Percentiles rank a stretch among this genome's conserved stretches.
Evolutionary conservation across 805 yeast species (phyloP).

Genomic region (Novakomyces olei): DNA sequence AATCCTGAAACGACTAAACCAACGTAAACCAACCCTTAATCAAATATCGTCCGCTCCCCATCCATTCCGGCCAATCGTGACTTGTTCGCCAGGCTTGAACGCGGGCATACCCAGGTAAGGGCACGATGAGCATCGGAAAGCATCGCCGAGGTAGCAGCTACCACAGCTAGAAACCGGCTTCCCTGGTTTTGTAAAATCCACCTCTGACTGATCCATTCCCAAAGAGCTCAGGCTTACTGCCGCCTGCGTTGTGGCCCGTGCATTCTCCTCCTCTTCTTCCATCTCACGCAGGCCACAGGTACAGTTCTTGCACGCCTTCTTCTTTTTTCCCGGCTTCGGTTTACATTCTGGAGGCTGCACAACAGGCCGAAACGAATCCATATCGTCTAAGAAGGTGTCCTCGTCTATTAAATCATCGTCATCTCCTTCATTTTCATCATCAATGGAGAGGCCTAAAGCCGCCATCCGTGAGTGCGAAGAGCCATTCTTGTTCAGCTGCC

Average conservation of each 20-base stretch:
- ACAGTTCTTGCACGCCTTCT: conserved; percentile 95
- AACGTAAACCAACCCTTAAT: too few relatives aligned
- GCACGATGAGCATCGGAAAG: conserved; percentile 95
- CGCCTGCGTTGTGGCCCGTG: conserved; percentile 20
- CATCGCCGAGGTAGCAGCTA: conserved; percentile 91
- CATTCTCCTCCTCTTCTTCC: conserved; percentile 22
- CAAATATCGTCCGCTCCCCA: conserved; percentile 43
- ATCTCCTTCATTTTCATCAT: conserved; percentile 18
- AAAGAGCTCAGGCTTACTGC: conserved; percentile 33
- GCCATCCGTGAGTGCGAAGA: conserved; percentile 1
- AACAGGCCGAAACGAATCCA: conserved; percentile 19
- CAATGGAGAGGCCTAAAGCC: conserved; percentile 5
- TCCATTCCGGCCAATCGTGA: conserved; percentile 36
- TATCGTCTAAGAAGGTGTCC: conserved; percentile 29
- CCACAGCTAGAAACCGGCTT: conserved; percentile 77
- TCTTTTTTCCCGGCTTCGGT: conserved; percentile 30
- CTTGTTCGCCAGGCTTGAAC: conserved; percentile 87
- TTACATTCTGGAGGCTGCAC: conserved; percentile 40
- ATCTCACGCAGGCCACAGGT: conserved; percentile 85
- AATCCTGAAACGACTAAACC: too few relatives aligned
- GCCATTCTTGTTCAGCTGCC: conserved; percentile 4
- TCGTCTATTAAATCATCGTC: conserved; percentile 36
- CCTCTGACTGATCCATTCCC: conserved; percentile 53
- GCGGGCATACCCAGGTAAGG: conserved; percentile 96
- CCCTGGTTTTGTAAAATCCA: conserved; percentile 73